These are phyloP conservation scores for Elsinoe ampelina DNA, from an alignment of 2,329 filamentous ascomycete species.

Conservation along the genomic window DNA sequence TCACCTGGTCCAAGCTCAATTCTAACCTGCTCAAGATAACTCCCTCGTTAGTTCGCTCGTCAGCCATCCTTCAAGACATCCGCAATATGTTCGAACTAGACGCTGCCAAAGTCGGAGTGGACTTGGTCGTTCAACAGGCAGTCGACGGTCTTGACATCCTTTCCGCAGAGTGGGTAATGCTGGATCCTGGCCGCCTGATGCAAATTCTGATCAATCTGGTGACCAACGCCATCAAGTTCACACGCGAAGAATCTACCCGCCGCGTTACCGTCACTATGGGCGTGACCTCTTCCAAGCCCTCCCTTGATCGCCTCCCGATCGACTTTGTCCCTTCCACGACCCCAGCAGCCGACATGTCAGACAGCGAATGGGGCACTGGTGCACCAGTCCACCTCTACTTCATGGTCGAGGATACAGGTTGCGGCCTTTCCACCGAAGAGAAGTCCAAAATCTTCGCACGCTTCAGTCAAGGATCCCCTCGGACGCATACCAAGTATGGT, in stretches of 20 bases:
- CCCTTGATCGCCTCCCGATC: constrained; percentile 18
- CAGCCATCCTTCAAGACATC: constrained; percentile 21
- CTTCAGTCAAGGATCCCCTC: constrained; percentile 59
- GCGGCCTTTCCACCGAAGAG: constrained; percentile 31
- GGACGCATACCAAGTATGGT: constrained; percentile 60
- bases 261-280: constrained; percentile 12
- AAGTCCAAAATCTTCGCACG: constrained; percentile 51
- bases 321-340: constrained; percentile 19
- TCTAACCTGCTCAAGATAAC: constrained; percentile 32
- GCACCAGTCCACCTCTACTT: constrained; percentile 29
- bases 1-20: constrained; percentile 39
- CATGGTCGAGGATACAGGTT: constrained; percentile 28
- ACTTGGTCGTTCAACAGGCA: constrained; percentile 15
- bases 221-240: constrained; percentile 23
- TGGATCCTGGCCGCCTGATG: constrained; percentile 24
- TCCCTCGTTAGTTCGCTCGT: constrained; percentile 17
- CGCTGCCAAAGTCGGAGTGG: constrained; percentile 22
- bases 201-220: constrained; percentile 27
- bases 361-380: constrained; percentile 21
- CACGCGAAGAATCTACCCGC: constrained; percentile 10
- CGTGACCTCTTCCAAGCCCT: constrained; percentile 16
- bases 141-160: constrained; percentile 9
- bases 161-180: constrained; percentile 20
- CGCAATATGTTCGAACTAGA: constrained; percentile 29
- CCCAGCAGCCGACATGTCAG: constrained; percentile 9